Evolutionary conservation across 768 basidiomycete genomes (phyloP).

Genomic region (Boletus sp.): DNA sequence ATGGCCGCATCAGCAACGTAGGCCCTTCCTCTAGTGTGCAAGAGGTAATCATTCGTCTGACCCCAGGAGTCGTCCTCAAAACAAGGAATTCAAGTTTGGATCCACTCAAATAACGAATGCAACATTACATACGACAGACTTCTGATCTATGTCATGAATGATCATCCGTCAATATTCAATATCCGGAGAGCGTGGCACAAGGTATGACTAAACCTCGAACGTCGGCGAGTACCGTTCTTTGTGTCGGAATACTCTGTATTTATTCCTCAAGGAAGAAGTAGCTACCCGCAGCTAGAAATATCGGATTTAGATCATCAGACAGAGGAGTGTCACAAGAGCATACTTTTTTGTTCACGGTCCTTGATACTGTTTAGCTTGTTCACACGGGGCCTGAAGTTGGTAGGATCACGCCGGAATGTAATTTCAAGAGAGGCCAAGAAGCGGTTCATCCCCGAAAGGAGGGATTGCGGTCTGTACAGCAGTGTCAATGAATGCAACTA

Average conservation of each 20-base stretch:
- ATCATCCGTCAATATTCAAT: slow-evolving; percentile 11
- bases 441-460: slow-evolving; percentile 96
- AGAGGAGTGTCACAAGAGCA: slow-evolving; percentile 18
- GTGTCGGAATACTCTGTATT: slow-evolving; percentile 1
- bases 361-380: slow-evolving; percentile 85
- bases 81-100: neutral
- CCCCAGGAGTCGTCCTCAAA: neutral
- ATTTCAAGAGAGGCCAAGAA: slow-evolving; percentile 95
- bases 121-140: slow-evolving; percentile 6
- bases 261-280: slow-evolving; percentile 93
- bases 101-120: slow-evolving; percentile 10
- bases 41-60: neutral
- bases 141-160: slow-evolving; percentile 7
- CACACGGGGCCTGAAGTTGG: slow-evolving; percentile 85
- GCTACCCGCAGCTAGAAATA: slow-evolving; percentile 63
- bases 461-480: slow-evolving; percentile 74
- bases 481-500: neutral
- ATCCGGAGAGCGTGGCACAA: neutral
- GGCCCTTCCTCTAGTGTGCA: too few relatives aligned
- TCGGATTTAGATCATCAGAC: slow-evolving; percentile 4
- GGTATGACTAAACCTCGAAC: slow-evolving; percentile 7
- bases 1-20: too few relatives aligned
- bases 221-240: neutral
- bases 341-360: slow-evolving; percentile 85
- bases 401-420: slow-evolving; percentile 97